Conservation (phyloP, 495 filamentous ascomycete genomes). For the Aspergillus homomorphus region DNA sequence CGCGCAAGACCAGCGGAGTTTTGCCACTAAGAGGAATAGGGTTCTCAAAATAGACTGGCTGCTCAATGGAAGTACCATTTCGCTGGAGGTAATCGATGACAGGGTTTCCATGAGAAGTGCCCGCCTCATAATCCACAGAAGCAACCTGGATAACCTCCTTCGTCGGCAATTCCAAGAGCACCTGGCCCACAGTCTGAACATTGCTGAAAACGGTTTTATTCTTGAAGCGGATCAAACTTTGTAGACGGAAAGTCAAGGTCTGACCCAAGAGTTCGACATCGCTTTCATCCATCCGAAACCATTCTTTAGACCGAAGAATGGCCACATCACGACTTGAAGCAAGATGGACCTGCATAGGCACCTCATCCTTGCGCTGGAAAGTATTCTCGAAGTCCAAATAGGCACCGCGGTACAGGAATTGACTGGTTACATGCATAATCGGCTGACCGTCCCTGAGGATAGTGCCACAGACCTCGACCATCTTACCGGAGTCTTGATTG, state of each 20-base stretch:
- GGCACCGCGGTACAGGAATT: constrained; percentile 91
- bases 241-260: constrained; percentile 93
- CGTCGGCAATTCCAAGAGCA: constrained; percentile 89
- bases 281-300: constrained; percentile 81
- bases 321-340: constrained; percentile 84
- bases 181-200: constrained; percentile 89
- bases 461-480: constrained; percentile 98
- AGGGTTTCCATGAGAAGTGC: constrained; percentile 88
- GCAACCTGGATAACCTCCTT: constrained; percentile 97
- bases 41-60: constrained; percentile 96
- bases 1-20: constrained; percentile 78
- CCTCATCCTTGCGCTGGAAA: constrained; percentile 95
- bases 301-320: constrained; percentile 91
- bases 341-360: constrained; percentile 90
- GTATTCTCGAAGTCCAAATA: constrained; percentile 96
- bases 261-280: constrained; percentile 84
- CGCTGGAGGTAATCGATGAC: constrained; percentile 95
- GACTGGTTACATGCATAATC: constrained; percentile 98
- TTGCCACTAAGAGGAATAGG: constrained; percentile 92
- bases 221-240: constrained; percentile 89
- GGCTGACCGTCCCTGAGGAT: constrained; percentile 79
- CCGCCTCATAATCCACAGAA: constrained; percentile 89
- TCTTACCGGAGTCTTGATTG: constrained; percentile 97
- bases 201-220: constrained; percentile 89
- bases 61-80: constrained; percentile 89